phyloP scores from a whole-genome alignment of 2,329 filamentous ascomycete genomes.

The Aureobasidium uvarum region DNA sequence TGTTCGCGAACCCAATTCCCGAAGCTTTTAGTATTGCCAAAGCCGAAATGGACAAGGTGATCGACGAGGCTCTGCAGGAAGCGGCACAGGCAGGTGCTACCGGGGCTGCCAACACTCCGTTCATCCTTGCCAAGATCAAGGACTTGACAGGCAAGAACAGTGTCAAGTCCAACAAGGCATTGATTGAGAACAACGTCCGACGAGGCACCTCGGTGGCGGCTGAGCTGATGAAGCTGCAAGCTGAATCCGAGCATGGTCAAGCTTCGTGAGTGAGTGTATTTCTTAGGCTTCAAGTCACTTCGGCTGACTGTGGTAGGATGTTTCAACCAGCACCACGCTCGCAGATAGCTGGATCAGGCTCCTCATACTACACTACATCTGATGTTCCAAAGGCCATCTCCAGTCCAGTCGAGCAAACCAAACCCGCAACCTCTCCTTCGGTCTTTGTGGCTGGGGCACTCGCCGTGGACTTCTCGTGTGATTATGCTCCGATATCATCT shows the following conservation, averaged over 20 bases:
- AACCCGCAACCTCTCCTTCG: constrained; percentile 47
- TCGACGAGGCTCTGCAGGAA: constrained; percentile 65
- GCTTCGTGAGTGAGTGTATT: constrained; percentile 38
- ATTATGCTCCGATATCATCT: constrained; percentile 58
- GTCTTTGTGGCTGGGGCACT: constrained; percentile 90
- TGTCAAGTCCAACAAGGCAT: constrained; percentile 69
- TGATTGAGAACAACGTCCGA: constrained; percentile 66
- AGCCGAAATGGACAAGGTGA: constrained; percentile 66
- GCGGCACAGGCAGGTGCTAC: constrained; percentile 63
- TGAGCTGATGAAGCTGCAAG: constrained; percentile 58
- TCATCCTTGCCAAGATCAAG: constrained; percentile 73
- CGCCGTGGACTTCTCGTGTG: constrained; percentile 82
- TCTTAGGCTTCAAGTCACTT: background rate
- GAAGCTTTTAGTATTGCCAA: constrained; percentile 66
- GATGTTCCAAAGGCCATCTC: constrained; percentile 33
- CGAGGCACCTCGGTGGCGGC: constrained; percentile 64
- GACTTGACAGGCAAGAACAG: constrained; percentile 71
- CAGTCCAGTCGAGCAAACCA: background rate
- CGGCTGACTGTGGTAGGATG: constrained; percentile 22
- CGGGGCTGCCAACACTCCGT: constrained; percentile 81
- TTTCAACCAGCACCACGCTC: constrained; percentile 24
- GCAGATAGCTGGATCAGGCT: constrained; percentile 24
- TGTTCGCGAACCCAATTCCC: constrained; percentile 88
- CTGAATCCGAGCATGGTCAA: constrained; percentile 38
- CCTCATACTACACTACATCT: constrained; percentile 28